Base-by-base conservation (phyloP, 2,329 filamentous ascomycete species). In the Paecilomyces fulvus region DNA sequence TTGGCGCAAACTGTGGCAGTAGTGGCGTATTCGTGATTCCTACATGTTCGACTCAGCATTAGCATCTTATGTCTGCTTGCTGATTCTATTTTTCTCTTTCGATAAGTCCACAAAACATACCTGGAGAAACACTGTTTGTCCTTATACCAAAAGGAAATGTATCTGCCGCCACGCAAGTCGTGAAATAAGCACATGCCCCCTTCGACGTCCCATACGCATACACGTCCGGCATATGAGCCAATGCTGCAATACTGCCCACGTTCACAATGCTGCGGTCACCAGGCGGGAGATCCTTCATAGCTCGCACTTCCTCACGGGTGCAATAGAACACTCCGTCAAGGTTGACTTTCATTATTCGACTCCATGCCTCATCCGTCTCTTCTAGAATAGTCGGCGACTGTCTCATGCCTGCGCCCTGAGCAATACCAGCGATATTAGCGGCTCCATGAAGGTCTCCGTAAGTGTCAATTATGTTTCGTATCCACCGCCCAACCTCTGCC, bases 121-220 rank as follows among this genome's bases (percentile, higher is more conserved):
- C 82, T 0, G 83, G 82, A 3, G 77, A 80, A 0, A 85, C 80
- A 49, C 73, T 77, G 59, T 86, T 86, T 5, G 84, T 82, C n/a
- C 82, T 67, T 21, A 86, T 80, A 49, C 58, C 58, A 2, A 58
- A 43, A 3, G 49, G 12, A 11, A 52, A 31, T 25, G 50, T 51
- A 52, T 61, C 60, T 28, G 49, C 49, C 43, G 60, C 60, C 28
- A 55, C 60, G 53, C 58, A 54, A 10, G 54, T 23, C 11, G 56
- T 60, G 23, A 61, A 61, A 54, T 60, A 53, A 3, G 60, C 52
- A 43, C 52, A 57, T 30, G 56, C 60, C 9, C 20, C 58, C 53
- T 61, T 61, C 17, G 60, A 61, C 10, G 56, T 55, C 11, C 56
- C 52, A 43, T 61, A 60, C n/a, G 58, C 60, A 56, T 52, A 61